phyloP scores from a whole-genome alignment of 768 basidiomycete genomes.

The Auriscalpium orientale region DNA sequence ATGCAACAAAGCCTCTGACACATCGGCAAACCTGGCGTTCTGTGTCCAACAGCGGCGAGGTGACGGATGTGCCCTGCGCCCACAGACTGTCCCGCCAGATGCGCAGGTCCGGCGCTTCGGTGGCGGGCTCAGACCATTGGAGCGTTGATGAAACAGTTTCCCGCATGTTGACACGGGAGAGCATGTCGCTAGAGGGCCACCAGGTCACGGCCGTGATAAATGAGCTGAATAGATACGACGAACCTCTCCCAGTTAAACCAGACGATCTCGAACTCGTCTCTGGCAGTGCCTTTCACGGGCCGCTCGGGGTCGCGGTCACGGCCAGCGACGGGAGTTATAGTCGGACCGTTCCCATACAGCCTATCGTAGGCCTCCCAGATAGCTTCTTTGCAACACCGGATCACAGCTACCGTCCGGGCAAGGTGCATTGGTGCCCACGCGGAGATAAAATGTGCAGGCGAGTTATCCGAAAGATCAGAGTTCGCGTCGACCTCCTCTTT shows the following conservation, averaged over 20 bases:
- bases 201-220: slow-evolving; percentile 1
- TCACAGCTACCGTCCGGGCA: slow-evolving; percentile 46
- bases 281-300: slow-evolving; percentile 25
- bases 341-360: slow-evolving; percentile 27
- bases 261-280: slow-evolving; percentile 56
- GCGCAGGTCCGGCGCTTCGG: slow-evolving; percentile 43
- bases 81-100: slow-evolving; percentile 37
- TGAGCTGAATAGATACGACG: slow-evolving; percentile 19
- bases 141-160: slow-evolving; percentile 37
- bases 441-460: slow-evolving; percentile 26
- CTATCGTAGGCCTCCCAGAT: slow-evolving; percentile 58
- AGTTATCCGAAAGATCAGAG: slow-evolving; percentile 5
- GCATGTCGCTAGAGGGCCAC: slow-evolving; percentile 53
- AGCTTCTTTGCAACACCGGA: slow-evolving; percentile 60
- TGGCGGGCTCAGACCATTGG: slow-evolving; percentile 44
- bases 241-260: slow-evolving; percentile 71
- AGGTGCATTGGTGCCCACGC: slow-evolving; percentile 60
- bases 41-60: not conserved
- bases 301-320: not conserved
- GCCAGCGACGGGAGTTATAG: slow-evolving; percentile 8
- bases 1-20: slow-evolving; percentile 14
- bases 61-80: not conserved
- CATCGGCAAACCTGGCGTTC: slow-evolving; percentile 8
- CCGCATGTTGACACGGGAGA: slow-evolving; percentile 59
- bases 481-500: slow-evolving; percentile 3